Base-by-base conservation (phyloP, 345 rosid genomes). In the Rhodamnia rubescens region DNA sequence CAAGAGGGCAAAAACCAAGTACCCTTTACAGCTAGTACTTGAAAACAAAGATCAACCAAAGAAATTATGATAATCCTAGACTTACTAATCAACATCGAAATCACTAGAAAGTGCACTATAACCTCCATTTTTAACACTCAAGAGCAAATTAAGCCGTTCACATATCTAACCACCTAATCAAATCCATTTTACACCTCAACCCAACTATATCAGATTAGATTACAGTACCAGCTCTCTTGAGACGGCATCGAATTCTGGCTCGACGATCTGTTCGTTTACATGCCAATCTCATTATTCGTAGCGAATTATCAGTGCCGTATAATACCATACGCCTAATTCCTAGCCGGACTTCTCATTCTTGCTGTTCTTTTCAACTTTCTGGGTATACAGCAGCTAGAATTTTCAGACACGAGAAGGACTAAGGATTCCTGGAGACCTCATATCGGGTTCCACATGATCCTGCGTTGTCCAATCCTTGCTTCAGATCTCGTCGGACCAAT, bases 401-500 rank as follows among this genome's bases (percentile, higher is more conserved):
- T 64, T 64, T 32, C 75, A 64, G 0, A 64, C 12, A 64, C 22
- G 44, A 32, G 75, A 32, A 64, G 75, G 75, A 44, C 44, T 32
- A 16, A 8, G 0, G 32, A 64, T 16, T 64, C 80, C 42, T 9
- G 47, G 80, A 69, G 40, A 69, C 80, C 47, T 69, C 47, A 5
- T 36, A 18, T 2, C 12, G 80, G 22, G 21, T 69, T 42, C 14
- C 22, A 5, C 26, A 4, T 69, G 80, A 69, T 69, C 80, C 80
- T 36, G 47, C 14, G 13, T 69, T 8, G 80, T 69, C 80, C 80
- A 8, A 69, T 69, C 80, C 80, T 69, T 9, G 80, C 80, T 42
- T 89, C 87, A 96, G 21, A 90, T 61, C 9, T 93, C 96, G 83
- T 96, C 98, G 10, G 94, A 89, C 96, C 96, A 93, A 75, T 94